Conservation (phyloP, 2,329 filamentous ascomycete genomes). For the Trichoderma arundinaceum region DNA sequence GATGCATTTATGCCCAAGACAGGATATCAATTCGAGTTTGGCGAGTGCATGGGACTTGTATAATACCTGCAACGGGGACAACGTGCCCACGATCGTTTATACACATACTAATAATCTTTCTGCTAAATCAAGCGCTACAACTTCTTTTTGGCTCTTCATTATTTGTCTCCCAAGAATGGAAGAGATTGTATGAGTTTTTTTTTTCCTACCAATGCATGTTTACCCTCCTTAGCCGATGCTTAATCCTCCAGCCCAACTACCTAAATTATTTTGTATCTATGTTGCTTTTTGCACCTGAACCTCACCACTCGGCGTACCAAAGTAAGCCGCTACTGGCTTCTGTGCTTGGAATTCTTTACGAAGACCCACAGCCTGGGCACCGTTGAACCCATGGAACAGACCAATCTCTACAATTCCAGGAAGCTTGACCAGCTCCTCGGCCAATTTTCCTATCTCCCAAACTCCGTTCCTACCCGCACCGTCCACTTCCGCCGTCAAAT, state of each 20-base stretch:
- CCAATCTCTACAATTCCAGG: constrained; percentile 91
- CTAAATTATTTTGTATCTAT: background rate
- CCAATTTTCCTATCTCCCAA: constrained; percentile 81
- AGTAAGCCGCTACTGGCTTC: constrained; percentile 93
- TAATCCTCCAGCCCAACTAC: background rate
- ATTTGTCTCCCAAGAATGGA: background rate
- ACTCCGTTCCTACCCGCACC: constrained; percentile 58
- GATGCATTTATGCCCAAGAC: constrained; percentile 26
- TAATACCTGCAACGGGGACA: constrained; percentile 43
- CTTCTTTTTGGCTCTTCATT: background rate
- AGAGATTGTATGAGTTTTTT: background rate
- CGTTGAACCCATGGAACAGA: constrained; percentile 84
- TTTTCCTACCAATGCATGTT: background rate
- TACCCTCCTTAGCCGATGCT: background rate
- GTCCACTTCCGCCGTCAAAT: constrained; percentile 57
- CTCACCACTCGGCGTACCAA: constrained; percentile 82
- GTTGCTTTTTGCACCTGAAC: constrained; percentile 47
- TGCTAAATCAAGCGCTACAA: constrained; percentile 8
- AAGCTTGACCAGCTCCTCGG: constrained; percentile 76
- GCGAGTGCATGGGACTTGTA: constrained; percentile 45
- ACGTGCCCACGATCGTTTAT: constrained; percentile 45
- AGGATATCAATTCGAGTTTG: constrained; percentile 43
- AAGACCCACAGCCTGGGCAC: constrained; percentile 62
- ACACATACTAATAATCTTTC: constrained; percentile 32
- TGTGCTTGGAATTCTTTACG: constrained; percentile 73